phyloP scores from a whole-genome alignment of 2,329 filamentous ascomycete species.

The Amylocarpus encephaloides region DNA sequence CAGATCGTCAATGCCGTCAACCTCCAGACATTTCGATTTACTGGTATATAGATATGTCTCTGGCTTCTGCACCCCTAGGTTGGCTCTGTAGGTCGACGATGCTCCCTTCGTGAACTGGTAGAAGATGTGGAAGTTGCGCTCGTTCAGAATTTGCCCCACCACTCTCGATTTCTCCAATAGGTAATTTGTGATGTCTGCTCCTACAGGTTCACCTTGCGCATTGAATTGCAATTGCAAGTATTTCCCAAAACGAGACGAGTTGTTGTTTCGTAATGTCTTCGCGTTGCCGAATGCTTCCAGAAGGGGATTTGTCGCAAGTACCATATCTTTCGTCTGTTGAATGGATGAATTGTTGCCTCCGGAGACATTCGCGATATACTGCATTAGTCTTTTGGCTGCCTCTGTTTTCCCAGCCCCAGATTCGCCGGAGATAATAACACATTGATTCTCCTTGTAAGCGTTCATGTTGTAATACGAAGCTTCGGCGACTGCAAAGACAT shows the following conservation, averaged over 20 bases:
- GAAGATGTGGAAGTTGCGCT: slow-evolving; percentile 99
- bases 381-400: slow-evolving; percentile 97
- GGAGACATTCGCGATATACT: slow-evolving; percentile 97
- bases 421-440: slow-evolving; percentile 98
- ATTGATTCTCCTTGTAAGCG: slow-evolving; percentile 97
- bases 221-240: slow-evolving; percentile 98
- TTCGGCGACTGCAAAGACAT: slow-evolving; percentile 97
- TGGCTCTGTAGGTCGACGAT: slow-evolving; percentile 75
- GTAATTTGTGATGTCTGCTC: slow-evolving; percentile 98
- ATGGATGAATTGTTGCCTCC: slow-evolving; percentile 69
- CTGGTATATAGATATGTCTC: slow-evolving; percentile 93
- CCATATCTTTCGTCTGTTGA: slow-evolving; percentile 98
- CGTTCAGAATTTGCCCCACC: slow-evolving; percentile 88
- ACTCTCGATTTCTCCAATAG: slow-evolving; percentile 92
- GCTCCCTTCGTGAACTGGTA: slow-evolving; percentile 98
- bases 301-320: slow-evolving; percentile 93
- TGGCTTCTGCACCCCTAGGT: slow-evolving; percentile 85
- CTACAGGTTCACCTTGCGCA: slow-evolving; percentile 79
- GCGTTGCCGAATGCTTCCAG: slow-evolving; percentile 98
- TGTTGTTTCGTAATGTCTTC: slow-evolving; percentile 97
- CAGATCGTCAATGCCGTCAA: slow-evolving; percentile 86
- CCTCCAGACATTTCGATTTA: slow-evolving; percentile 88
- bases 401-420: slow-evolving; percentile 98
- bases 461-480: slow-evolving; percentile 99
- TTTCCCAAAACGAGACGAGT: slow-evolving; percentile 96